A percentile compares a stretch with the other conserved stretches of the same genome.
phyloP scores from a whole-genome alignment of 2,329 filamentous ascomycete species.

The Coccinonectria pachysandricola region DNA sequence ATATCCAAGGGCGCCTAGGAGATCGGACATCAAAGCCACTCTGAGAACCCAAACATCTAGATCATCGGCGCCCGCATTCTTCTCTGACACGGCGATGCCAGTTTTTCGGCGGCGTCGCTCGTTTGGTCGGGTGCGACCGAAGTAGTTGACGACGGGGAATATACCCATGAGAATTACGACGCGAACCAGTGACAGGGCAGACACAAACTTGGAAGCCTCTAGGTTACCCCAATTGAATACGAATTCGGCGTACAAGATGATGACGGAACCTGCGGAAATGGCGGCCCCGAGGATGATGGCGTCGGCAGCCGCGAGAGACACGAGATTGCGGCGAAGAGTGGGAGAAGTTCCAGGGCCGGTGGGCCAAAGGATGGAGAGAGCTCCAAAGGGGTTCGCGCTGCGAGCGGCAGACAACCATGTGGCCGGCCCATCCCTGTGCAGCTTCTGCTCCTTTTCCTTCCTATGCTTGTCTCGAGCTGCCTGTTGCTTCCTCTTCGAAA shows the following conservation, averaged over 20 bases:
- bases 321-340: constrained; percentile 66
- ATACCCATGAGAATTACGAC: constrained; percentile 65
- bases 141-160: constrained; percentile 66
- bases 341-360: constrained; percentile 49
- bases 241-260: constrained; percentile 73
- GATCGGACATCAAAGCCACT: constrained; percentile 63
- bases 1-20: constrained; percentile 68
- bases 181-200: constrained; percentile 64
- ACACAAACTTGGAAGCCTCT: constrained; percentile 72
- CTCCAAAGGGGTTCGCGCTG: constrained; percentile 59
- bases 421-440: constrained; percentile 3
- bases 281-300: constrained; percentile 71
- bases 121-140: constrained; percentile 52
- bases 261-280: constrained; percentile 71
- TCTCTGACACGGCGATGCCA: constrained; percentile 29
- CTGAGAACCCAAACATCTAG: constrained; percentile 74
- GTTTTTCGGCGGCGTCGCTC: constrained; percentile 29
- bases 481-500: constrained; percentile 62
- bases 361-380: constrained; percentile 69
- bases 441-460: constrained; percentile 31
- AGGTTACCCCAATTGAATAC: constrained; percentile 75
- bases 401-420: constrained; percentile 26
- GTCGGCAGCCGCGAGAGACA: constrained; percentile 71
- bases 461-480: constrained; percentile 59
- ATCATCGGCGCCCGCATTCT: constrained; percentile 59